Conservation (phyloP, 2,329 filamentous ascomycete genomes). For the Fusarium equiseti region DNA sequence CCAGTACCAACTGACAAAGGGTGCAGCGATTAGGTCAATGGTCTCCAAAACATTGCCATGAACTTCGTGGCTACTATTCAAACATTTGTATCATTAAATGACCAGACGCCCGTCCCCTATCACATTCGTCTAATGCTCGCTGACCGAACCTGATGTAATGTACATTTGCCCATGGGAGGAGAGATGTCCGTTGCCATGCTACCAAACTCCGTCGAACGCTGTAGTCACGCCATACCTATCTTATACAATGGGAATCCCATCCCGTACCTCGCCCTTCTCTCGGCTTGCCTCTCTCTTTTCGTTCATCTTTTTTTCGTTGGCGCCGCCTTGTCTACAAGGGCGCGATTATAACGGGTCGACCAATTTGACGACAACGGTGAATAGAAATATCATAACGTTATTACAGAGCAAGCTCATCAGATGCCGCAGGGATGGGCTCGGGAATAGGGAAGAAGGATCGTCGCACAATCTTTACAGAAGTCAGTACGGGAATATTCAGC, state of each 20-base stretch:
- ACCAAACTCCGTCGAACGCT: constrained; percentile 49
- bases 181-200: constrained; percentile 64
- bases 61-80: constrained; percentile 24
- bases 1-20: constrained; percentile 17
- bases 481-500: constrained; percentile 12
- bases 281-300: constrained; percentile 17
- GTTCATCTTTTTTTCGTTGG: constrained; percentile 23
- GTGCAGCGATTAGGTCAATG: not conserved
- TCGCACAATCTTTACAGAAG: constrained; percentile 51
- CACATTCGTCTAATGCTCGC: constrained; percentile 60
- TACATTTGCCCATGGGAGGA: constrained; percentile 65
- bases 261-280: constrained; percentile 31
- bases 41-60: not conserved
- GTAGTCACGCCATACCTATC: constrained; percentile 47
- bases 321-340: constrained; percentile 17
- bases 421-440: constrained; percentile 49
- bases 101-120: constrained; percentile 53
- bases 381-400: constrained; percentile 39
- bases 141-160: constrained; percentile 59
- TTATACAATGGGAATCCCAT: constrained; percentile 45
- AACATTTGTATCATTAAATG: constrained; percentile 47
- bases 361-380: constrained; percentile 29
- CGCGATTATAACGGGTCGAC: constrained; percentile 41
- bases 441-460: constrained; percentile 58
- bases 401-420: constrained; percentile 50